Conservation (phyloP, 2,329 filamentous ascomycete species). For the Colletotrichum sublineola region DNA sequence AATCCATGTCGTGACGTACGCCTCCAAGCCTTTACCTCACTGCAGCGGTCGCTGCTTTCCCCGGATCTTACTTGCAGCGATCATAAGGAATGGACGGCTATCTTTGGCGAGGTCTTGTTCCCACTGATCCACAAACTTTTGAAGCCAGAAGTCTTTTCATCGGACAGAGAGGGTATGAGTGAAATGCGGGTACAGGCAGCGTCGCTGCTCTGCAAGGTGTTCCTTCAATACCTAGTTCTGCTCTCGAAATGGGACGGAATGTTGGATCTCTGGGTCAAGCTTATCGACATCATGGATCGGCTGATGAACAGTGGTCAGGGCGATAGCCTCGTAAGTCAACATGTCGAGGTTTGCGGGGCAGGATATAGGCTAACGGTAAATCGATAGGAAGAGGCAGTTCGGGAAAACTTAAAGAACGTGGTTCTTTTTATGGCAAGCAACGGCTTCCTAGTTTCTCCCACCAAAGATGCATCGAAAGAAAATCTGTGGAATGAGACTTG, state of each 20-base stretch:
- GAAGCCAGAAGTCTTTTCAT: slow-evolving; percentile 94
- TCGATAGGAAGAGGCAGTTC: slow-evolving; percentile 88
- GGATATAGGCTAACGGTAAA: slow-evolving; percentile 16
- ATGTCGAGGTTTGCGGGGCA: slow-evolving; percentile 5
- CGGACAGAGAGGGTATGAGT: slow-evolving; percentile 92
- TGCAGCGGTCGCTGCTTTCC: slow-evolving; percentile 89
- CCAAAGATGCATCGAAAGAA: slow-evolving; percentile 66
- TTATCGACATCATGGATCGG: slow-evolving; percentile 94
- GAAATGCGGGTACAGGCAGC: slow-evolving; percentile 94
- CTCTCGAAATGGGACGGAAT: slow-evolving; percentile 89
- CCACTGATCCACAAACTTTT: slow-evolving; percentile 88
- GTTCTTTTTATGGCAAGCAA: slow-evolving; percentile 94
- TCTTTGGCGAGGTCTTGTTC: slow-evolving; percentile 94
- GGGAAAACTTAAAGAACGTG: slow-evolving; percentile 96
- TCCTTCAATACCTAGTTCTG: slow-evolving; percentile 90
- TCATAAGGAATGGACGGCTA: slow-evolving; percentile 92
- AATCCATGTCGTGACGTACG: slow-evolving; percentile 95
- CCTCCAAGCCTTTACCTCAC: slow-evolving; percentile 85
- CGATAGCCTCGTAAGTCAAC: slow-evolving; percentile 80
- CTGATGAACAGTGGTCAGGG: slow-evolving; percentile 96
- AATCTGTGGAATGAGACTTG: slow-evolving; percentile 73
- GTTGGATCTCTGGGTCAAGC: slow-evolving; percentile 91
- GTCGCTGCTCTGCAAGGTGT: slow-evolving; percentile 93
- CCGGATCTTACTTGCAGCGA: slow-evolving; percentile 86
- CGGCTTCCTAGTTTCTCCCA: slow-evolving; percentile 83